Base-by-base conservation (phyloP, 768 basidiomycete genomes). In the Cubamyces lactineus region DNA sequence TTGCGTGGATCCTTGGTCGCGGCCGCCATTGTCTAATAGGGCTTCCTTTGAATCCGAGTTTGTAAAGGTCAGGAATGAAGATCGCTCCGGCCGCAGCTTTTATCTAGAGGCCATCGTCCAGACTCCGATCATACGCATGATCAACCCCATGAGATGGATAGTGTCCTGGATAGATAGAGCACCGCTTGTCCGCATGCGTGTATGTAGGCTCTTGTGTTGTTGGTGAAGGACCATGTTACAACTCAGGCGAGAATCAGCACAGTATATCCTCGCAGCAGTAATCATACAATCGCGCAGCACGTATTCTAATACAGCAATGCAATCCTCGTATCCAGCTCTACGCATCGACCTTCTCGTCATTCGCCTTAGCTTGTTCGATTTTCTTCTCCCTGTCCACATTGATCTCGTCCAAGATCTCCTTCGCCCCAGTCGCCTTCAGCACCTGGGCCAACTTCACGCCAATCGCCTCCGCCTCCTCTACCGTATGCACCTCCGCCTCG, bases 391-490 rank as follows among this genome's bases (percentile, higher is more conserved):
- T 80, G 69, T 92, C 88, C 55, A 70, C 72, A n/a, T 84, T 89
- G 67, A 99, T 91, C 57, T 92, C 91, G 41, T 92, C 87, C 72
- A 99, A 71, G 66, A 99, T 91, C 62, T 80, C 81, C 67, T 80
- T 83, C 19, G 91, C 96, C 0, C 96, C 96, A 1, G 74, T 78
- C 9, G 82, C 82, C 46, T 90, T 81, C 58, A 99, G 73, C 7
- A 76, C 74, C 64, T 73, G 75, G 4, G 92, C 97, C 38, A 96
- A 76, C 48, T 75, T 78, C 46, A 75, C 79, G 7, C 96, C 96
- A 30, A 92, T 69, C 42, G 71, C 76, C 72, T 93, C 91, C 0
- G 87, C 91, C 15, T 91, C 87, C 63, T 79, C 79, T 2, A 74
- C 70, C 48, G 72, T 82, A 7, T 65, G 69, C 19, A 97, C 84